Evolutionary conservation across 345 rosid species (phyloP).

Genomic region (Turnera subulata): DNA sequence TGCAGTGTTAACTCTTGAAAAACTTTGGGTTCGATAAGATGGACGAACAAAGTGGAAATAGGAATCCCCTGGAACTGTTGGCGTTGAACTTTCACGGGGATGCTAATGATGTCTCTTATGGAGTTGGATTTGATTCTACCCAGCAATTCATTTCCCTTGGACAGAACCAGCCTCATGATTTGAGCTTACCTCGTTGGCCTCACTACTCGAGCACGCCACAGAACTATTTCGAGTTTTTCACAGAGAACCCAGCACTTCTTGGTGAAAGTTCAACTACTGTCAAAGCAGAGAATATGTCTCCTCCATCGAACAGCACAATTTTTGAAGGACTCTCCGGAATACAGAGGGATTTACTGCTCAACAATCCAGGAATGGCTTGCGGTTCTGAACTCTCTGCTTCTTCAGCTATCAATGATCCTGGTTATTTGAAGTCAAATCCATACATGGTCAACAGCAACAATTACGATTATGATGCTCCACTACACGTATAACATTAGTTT

Average conservation of each 20-base stretch:
- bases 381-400: conserved; percentile 15
- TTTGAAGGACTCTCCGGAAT: conserved; percentile 12
- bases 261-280: conserved; percentile 25
- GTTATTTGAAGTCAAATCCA: conserved; percentile 20
- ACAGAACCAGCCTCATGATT: conserved; percentile 10
- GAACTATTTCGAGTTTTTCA: conserved; percentile 32
- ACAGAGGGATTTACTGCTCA: conserved; percentile 15
- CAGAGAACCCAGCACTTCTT: conserved; percentile 21
- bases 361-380: conserved; percentile 13
- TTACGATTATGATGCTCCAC: conserved; percentile 16
- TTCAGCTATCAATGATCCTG: conserved; percentile 16
- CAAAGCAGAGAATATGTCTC: conserved; percentile 23
- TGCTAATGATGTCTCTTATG: conserved; percentile 17
- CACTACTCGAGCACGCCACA: conserved; percentile 18
- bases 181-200: conserved; percentile 28
- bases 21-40: conserved; percentile 17
- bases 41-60: conserved; percentile 23
- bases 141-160: neutral
- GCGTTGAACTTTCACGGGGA: conserved; percentile 16
- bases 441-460: conserved; percentile 4
- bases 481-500: conserved; percentile 10
- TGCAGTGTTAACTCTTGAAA: neutral
- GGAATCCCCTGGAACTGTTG: conserved; percentile 16
- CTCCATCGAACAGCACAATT: conserved; percentile 11
- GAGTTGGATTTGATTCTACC: conserved; percentile 17